These are phyloP conservation scores for Nicotiana tabacum DNA, from an alignment of 257 asterid genomes.

Conservation along the genomic window DNA sequence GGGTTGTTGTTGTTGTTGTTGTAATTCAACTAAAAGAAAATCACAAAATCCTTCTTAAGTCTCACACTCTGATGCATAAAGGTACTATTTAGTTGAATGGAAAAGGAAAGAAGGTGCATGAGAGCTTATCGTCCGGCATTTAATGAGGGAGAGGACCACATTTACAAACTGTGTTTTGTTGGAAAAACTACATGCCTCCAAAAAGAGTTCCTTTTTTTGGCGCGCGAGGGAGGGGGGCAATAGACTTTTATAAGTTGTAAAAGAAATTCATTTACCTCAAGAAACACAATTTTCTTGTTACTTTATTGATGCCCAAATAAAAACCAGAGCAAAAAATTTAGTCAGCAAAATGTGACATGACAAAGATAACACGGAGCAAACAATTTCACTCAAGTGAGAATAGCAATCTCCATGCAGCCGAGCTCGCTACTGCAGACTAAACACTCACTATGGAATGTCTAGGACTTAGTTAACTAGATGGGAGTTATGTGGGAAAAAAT, in stretches of 20 bases:
- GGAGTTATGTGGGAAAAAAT: background rate
- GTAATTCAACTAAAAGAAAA: background rate
- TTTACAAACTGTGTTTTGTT: background rate
- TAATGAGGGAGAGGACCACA: background rate
- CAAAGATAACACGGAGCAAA: constrained; percentile 4
- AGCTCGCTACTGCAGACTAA: background rate
- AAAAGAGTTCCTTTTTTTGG: background rate
- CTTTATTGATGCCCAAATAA: background rate
- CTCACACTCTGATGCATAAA: background rate
- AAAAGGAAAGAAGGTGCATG: background rate
- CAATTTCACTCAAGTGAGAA: background rate
- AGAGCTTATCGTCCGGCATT: background rate
- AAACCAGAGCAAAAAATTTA: background rate
- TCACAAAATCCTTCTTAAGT: background rate
- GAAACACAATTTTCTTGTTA: background rate
- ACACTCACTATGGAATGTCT: background rate
- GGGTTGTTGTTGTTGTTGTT: too few species aligned
- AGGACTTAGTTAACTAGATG: background rate
- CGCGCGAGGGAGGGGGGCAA: background rate
- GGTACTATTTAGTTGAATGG: background rate
- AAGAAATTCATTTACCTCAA: background rate
- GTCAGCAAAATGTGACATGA: background rate
- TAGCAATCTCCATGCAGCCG: background rate
- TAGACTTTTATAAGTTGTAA: background rate
- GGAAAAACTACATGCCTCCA: background rate